A percentile compares a stretch with the other conserved stretches of the same genome.
These are phyloP conservation scores for Suhomyces atakaporum DNA, from an alignment of 1,139 yeast species.

Conservation along the genomic window DNA sequence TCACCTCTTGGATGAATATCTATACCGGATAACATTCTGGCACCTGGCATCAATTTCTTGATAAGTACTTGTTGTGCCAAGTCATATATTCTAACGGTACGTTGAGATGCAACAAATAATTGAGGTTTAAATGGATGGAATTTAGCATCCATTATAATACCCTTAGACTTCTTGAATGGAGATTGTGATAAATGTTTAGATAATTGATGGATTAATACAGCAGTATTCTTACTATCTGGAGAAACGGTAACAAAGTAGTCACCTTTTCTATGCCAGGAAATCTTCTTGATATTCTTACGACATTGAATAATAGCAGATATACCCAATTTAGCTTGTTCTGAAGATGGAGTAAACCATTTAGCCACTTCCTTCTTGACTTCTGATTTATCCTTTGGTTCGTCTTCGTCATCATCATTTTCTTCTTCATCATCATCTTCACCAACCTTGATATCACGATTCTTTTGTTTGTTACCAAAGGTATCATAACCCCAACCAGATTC, in stretches of 20 bases:
- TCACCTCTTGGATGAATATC: constrained; percentile 98
- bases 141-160: constrained; percentile 92
- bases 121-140: constrained; percentile 98
- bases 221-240: constrained; percentile 84
- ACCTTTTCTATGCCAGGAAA: constrained; percentile 97
- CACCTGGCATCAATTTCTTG: constrained; percentile 91
- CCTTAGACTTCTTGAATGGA: constrained; percentile 91
- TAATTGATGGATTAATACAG: constrained; percentile 91
- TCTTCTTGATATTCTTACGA: constrained; percentile 71
- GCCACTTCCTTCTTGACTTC: constrained; percentile 60
- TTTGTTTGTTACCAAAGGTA: constrained; percentile 61
- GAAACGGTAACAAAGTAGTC: constrained; percentile 94
- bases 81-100: constrained; percentile 88
- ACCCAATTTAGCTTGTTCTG: constrained; percentile 62
- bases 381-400: constrained; percentile 27
- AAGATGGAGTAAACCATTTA: constrained; percentile 83
- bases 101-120: constrained; percentile 89
- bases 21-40: constrained; percentile 87
- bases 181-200: constrained; percentile 97
- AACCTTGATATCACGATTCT: constrained; percentile 43
- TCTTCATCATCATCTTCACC: constrained; percentile 39
- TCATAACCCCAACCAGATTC: constrained; percentile 95
- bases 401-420: constrained; percentile 37
- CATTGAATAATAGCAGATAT: constrained; percentile 71
- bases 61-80: constrained; percentile 80